phyloP scores from a whole-genome alignment of 2,329 filamentous ascomycete species.

The Aspergillus felis region DNA sequence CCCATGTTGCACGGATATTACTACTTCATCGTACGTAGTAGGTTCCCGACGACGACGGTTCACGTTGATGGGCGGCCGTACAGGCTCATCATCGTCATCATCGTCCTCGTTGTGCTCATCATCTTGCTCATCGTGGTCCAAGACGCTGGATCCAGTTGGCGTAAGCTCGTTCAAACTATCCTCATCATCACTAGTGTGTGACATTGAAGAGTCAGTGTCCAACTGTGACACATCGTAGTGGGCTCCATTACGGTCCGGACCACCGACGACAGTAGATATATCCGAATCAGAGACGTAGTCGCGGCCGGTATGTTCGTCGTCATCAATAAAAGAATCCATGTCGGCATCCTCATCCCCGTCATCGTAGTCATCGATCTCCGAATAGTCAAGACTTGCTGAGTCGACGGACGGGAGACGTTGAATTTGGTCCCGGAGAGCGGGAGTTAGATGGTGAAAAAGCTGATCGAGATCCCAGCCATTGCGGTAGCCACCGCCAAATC shows the following conservation, averaged over 20 bases:
- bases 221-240: conserved; percentile 13
- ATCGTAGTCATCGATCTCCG: conserved; percentile 22
- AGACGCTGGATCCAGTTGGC: not conserved
- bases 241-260: conserved; percentile 11
- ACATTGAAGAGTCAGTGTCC: conserved; percentile 15
- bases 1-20: not conserved
- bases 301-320: conserved; percentile 17
- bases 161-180: not conserved
- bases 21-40: conserved; percentile 3
- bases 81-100: conserved; percentile 19
- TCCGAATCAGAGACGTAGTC: conserved; percentile 27
- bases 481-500: conserved; percentile 28
- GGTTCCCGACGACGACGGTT: conserved; percentile 13
- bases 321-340: conserved; percentile 34
- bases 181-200: conserved; percentile 13
- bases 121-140: conserved; percentile 5
- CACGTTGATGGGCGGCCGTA: conserved; percentile 13
- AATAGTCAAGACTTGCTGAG: not conserved
- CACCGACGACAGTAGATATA: conserved; percentile 31
- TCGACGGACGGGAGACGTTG: not conserved
- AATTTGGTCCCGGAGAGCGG: not conserved
- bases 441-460: not conserved
- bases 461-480: conserved; percentile 11
- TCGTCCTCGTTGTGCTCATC: conserved; percentile 16
- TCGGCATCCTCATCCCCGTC: conserved; percentile 29